A percentile compares a stretch with the other conserved stretches of the same genome.
These are phyloP conservation scores for Mortierella sp. DNA, from an alignment of 371 early-diverging fungal genomes.

Conservation along the genomic window DNA sequence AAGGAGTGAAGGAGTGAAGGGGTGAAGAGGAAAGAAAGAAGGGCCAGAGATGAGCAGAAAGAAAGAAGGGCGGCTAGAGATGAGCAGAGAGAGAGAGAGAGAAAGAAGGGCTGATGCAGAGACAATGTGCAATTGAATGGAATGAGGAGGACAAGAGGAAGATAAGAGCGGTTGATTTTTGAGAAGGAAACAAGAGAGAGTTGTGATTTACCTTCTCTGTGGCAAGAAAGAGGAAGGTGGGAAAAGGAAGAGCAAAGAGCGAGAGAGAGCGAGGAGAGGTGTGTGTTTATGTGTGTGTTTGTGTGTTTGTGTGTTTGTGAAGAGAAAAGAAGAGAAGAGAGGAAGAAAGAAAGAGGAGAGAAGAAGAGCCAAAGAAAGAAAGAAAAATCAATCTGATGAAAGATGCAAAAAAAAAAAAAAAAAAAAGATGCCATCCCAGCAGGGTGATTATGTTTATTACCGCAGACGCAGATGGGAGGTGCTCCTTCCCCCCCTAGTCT, in stretches of 20 bases:
- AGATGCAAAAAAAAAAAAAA: no score
- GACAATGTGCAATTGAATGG: not conserved
- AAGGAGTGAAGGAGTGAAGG: not conserved
- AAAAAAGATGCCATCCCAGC: not conserved
- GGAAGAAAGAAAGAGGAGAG: conserved; percentile 3
- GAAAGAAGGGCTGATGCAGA: not conserved
- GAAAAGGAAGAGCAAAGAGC: no score
- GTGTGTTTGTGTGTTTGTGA: not conserved
- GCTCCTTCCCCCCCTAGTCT: not conserved
- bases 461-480: not conserved
- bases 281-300: not conserved
- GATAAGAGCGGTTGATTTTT: not conserved
- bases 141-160: not conserved
- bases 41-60: no score
- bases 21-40: not conserved
- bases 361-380: not conserved
- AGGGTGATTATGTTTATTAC: not conserved
- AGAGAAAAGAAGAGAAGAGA: not conserved
- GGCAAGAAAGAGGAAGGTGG: not conserved
- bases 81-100: not conserved
- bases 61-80: not conserved
- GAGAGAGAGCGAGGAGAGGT: no score
- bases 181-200: not conserved
- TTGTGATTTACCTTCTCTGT: no score
- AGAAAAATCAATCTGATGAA: not conserved